phyloP scores from a whole-genome alignment of 306 rosid species.

The Erythrophleum fordii region DNA sequence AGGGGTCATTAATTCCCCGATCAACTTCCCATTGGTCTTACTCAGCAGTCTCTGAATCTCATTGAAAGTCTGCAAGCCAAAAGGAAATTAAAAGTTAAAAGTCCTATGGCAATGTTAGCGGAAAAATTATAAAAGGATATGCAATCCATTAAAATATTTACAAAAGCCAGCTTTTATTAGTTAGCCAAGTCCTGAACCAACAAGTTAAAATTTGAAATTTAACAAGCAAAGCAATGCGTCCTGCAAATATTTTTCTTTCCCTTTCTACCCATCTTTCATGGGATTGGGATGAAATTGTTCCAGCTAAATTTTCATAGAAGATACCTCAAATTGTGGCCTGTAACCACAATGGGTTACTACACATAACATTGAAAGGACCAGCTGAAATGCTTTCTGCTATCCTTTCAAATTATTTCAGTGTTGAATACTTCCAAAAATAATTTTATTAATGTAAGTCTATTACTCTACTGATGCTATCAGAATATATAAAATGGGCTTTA shows the following conservation, averaged over 20 bases:
- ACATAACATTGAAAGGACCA: neutral
- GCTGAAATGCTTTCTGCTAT: neutral
- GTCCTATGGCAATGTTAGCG: neutral
- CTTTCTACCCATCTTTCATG: neutral
- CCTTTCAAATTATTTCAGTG: neutral
- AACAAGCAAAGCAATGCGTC: neutral
- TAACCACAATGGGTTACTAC: neutral
- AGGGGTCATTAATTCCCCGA: conserved; percentile 92
- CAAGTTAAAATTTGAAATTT: neutral
- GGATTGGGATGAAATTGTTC: neutral
- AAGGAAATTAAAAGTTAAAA: neutral
- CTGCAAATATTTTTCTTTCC: neutral
- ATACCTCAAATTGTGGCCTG: neutral
- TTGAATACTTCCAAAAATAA: neutral
- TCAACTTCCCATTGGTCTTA: conserved; percentile 84
- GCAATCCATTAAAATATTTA: conserved; percentile 36
- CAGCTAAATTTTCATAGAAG: neutral
- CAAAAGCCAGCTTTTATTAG: conserved; percentile 11
- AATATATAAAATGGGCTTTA: too few relatives aligned
- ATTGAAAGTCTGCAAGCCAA: conserved; percentile 77
- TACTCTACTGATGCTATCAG: neutral
- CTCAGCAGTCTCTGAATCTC: conserved; percentile 84
- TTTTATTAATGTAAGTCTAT: neutral
- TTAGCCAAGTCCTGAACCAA: neutral
- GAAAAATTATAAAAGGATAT: conserved; percentile 40